These are phyloP conservation scores for Malus hybrid DNA, from an alignment of 331 rosid species.

Conservation along the genomic window DNA sequence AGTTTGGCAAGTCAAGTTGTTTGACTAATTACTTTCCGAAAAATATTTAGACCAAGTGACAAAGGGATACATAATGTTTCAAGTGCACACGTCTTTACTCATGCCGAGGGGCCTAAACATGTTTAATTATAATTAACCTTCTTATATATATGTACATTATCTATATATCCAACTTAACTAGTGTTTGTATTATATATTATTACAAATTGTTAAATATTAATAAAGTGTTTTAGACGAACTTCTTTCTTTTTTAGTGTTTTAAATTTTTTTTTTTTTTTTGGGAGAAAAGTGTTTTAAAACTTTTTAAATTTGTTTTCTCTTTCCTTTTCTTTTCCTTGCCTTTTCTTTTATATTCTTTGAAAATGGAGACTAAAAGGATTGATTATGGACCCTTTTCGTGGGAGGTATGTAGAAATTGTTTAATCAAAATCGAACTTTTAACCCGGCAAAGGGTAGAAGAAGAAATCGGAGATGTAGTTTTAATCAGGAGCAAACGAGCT, in stretches of 20 bases:
- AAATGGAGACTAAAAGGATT: too few species aligned
- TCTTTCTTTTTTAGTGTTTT: too few species aligned
- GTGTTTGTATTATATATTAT: background rate
- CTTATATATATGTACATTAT: background rate
- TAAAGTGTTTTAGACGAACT: too few species aligned
- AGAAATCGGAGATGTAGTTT: slow-evolving; percentile 17
- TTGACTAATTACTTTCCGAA: slow-evolving; percentile 36
- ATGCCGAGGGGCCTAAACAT: background rate
- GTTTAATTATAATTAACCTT: background rate
- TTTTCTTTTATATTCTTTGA: too few species aligned
- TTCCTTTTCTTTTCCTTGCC: too few species aligned
- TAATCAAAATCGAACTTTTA: slow-evolving; percentile 20
- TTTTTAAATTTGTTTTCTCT: too few species aligned
- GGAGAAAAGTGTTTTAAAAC: background rate
- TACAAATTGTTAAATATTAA: background rate
- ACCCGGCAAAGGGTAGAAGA: slow-evolving; percentile 17
- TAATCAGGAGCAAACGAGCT: background rate
- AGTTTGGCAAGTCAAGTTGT: slow-evolving; percentile 35
- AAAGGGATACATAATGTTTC: slow-evolving; percentile 7
- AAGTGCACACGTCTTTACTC: background rate
- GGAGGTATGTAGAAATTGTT: slow-evolving; percentile 5
- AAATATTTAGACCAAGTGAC: slow-evolving; percentile 15
- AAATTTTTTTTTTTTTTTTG: background rate
- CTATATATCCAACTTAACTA: background rate
- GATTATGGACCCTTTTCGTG: too few species aligned